These are phyloP conservation scores for Fusarium acutatum DNA, from an alignment of 2,329 filamentous ascomycete species.

Conservation along the genomic window DNA sequence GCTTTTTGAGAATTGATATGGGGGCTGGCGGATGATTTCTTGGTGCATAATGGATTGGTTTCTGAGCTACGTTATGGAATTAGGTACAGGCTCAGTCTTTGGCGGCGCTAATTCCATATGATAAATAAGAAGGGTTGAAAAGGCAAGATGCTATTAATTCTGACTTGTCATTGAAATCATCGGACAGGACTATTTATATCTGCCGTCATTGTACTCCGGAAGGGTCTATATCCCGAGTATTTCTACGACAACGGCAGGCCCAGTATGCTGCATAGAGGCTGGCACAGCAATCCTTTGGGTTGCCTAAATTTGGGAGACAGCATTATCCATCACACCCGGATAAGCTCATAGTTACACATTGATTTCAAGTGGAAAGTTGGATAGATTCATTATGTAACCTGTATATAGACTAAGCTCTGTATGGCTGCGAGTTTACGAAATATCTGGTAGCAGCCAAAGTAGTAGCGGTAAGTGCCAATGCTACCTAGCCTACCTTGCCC, in stretches of 20 bases:
- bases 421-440: background rate
- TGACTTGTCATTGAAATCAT: background rate
- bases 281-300: background rate
- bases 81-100: background rate
- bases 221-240: background rate
- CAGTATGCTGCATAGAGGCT: background rate
- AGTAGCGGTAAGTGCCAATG: background rate
- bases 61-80: background rate
- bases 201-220: background rate
- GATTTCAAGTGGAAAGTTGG: background rate
- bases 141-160: background rate
- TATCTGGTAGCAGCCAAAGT: background rate
- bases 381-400: background rate
- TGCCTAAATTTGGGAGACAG: background rate
- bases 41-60: accelerated
- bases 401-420: background rate
- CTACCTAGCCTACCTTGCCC: background rate
- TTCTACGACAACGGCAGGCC: background rate
- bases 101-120: background rate
- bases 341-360: background rate
- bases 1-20: background rate
- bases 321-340: no score
- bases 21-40: background rate
- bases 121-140: background rate
- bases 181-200: background rate